phyloP scores from a whole-genome alignment of 208 protist genomes.

The Tetramitus jugosus region DNA sequence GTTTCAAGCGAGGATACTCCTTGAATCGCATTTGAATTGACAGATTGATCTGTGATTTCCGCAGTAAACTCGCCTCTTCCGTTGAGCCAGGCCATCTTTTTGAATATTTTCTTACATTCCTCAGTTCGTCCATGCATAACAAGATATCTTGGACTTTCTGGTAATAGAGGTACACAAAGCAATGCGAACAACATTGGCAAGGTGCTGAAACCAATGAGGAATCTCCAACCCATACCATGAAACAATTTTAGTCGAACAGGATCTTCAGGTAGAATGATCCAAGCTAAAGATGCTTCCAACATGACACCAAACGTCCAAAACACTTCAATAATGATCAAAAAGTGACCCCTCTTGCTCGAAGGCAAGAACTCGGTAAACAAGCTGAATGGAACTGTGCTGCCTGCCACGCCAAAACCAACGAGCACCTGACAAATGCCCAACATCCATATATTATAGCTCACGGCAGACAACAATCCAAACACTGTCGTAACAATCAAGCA shows the following conservation, averaged over 20 bases:
- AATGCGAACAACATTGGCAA: background rate
- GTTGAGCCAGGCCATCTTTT: background rate
- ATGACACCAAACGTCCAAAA: slow-evolving; percentile 1
- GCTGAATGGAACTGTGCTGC: background rate
- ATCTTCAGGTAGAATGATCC: background rate
- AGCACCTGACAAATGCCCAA: background rate
- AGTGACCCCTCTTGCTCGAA: background rate
- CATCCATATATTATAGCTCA: background rate
- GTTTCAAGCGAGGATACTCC: background rate
- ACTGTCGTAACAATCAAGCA: background rate
- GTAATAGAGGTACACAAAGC: background rate
- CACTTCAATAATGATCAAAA: background rate
- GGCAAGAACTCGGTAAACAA: slow-evolving; percentile 19
- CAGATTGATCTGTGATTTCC: no score
- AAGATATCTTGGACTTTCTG: background rate
- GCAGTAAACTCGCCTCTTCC: no score
- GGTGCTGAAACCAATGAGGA: background rate
- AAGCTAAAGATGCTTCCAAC: background rate
- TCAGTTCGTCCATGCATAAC: background rate
- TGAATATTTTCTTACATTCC: background rate
- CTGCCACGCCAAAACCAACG: background rate
- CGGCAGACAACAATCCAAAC: background rate
- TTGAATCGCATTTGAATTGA: no score
- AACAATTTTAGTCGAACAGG: background rate
- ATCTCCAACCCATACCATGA: background rate